Conservation (phyloP, 2,329 filamentous ascomycete genomes). For the Botrytis byssoidea region DNA sequence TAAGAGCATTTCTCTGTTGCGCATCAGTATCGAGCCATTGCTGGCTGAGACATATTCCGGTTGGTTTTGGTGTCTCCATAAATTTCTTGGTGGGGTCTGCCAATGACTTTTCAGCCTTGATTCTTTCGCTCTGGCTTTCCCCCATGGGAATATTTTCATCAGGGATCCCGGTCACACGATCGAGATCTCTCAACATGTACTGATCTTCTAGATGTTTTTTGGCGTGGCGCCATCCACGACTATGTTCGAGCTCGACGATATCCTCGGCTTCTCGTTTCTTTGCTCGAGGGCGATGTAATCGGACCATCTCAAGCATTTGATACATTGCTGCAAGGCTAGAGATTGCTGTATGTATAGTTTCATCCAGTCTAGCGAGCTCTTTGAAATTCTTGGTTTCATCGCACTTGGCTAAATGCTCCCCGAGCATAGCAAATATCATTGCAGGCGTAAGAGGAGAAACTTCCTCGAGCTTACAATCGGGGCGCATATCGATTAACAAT, state of each 20-base stretch:
- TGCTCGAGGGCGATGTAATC: constrained; percentile 8
- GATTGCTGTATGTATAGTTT: neutral
- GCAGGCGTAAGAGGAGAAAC: neutral
- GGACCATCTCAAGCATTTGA: constrained; percentile 19
- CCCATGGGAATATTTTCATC: neutral
- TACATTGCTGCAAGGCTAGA: constrained; percentile 10
- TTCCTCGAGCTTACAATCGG: neutral
- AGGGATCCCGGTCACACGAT: neutral
- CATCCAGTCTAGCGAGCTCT: constrained; percentile 16
- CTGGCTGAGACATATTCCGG: neutral
- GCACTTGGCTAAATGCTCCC: neutral
- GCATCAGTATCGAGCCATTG: neutral
- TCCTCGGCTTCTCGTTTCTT: neutral
- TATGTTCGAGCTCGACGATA: neutral
- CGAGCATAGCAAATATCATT: constrained; percentile 17
- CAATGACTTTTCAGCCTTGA: too few species aligned
- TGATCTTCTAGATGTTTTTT: neutral
- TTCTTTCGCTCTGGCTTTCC: too few species aligned
- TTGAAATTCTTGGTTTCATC: neutral
- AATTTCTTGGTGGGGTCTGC: neutral
- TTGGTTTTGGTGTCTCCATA: neutral
- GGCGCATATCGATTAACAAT: fast-evolving
- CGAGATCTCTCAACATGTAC: too few species aligned
- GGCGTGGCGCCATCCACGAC: neutral
- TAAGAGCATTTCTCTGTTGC: neutral